Evolutionary conservation across 2,329 filamentous ascomycete genomes (phyloP), one percentile per base, ranked within the genome.

Genomic region (Neurospora sp.): DNA sequence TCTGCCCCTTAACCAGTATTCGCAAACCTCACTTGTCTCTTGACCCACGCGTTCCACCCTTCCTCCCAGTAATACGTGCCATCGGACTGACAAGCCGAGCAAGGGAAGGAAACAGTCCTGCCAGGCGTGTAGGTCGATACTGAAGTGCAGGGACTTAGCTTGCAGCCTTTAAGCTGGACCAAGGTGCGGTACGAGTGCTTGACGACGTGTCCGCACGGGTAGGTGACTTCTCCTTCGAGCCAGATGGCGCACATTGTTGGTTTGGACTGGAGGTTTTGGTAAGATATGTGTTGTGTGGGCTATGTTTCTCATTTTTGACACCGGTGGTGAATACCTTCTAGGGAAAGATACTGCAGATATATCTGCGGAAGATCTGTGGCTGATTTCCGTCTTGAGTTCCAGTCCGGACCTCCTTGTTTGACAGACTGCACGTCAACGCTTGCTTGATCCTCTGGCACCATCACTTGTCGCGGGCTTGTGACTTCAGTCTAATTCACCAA

Each of bases 371-470:
- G 4, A 23, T 52, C 5, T 28, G 11, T 7, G 2, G 8, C 19
- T 0, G 19, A 1, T 1, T 13, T 2, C 4, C 2, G 2, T 28
- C 19, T 1, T 15, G 19, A 28, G 11, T 28, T 52, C 4, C 11
- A 3, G 2, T 13, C 46, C 2, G 10, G 10, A 1, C 11, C 19
- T 52, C 19, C 11, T 15, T 52, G 10, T 28, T 28, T 13, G 46
- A 5, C 43, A 1, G 1, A 52, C 3, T 7, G 1, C 19, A 13
- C 11, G 19, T 52, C 19, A 15, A 0, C 2, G 17, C 42, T 46
- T 46, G 0, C n/a, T 19, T 11, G 42, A 46, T 19, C 42, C n/a
- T 19, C 1, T 1, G n/a, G 9, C 3, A 19, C 9, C 9, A 19
- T 46, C 9, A 52, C 19, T 52, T 13, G 4, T 15, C 13, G 19